phyloP scores from a whole-genome alignment of 2,329 filamentous ascomycete genomes.

The Neurospora sp. region DNA sequence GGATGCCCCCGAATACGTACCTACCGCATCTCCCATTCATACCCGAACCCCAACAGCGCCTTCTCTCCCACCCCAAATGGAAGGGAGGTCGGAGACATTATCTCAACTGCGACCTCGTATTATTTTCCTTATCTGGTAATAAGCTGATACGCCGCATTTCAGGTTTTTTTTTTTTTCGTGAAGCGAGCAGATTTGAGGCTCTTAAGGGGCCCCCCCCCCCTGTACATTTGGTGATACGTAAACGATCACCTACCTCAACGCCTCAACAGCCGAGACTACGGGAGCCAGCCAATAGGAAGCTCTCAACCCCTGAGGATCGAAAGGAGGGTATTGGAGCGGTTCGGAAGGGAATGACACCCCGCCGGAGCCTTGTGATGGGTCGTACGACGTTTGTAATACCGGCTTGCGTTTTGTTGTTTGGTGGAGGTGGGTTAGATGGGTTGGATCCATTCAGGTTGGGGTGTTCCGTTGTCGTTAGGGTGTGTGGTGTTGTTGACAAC shows the following conservation, averaged over 20 bases:
- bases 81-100: too few relatives aligned
- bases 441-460: neutral
- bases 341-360: neutral
- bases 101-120: too few relatives aligned
- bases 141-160: neutral
- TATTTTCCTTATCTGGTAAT: neutral
- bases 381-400: neutral
- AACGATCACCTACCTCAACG: neutral
- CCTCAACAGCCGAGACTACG: neutral
- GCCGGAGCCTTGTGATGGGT: neutral
- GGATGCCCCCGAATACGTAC: too few relatives aligned
- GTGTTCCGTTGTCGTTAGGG: neutral
- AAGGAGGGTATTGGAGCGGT: neutral
- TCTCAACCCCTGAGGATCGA: neutral
- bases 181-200: neutral
- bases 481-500: neutral
- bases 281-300: neutral
- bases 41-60: too few relatives aligned
- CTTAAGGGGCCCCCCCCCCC: neutral
- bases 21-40: too few relatives aligned
- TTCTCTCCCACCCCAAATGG: too few relatives aligned
- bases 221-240: neutral
- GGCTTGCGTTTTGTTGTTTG: neutral
- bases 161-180: neutral
- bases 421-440: neutral